Conservation (phyloP, 129 eudicot genomes). For the Silybum marianum region DNA sequence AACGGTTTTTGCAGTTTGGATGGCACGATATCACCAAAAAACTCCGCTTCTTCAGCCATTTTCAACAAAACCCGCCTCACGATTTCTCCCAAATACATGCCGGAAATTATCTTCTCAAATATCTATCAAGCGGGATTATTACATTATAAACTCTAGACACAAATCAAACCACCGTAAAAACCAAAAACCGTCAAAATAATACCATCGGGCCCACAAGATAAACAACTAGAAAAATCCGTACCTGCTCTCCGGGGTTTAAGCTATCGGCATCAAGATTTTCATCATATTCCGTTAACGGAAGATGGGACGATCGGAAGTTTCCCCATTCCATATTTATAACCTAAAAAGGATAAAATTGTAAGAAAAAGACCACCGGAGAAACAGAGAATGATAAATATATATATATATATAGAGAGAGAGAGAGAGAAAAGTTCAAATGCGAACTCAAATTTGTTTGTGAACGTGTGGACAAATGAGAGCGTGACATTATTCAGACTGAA, state of each 20-base stretch:
- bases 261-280: slow-evolving; percentile 69
- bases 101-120: slow-evolving; percentile 76
- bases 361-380: background rate
- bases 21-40: slow-evolving; percentile 78
- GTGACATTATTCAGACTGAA: too few species aligned
- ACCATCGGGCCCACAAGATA: background rate
- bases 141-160: background rate
- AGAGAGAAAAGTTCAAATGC: too few species aligned
- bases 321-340: slow-evolving; percentile 99
- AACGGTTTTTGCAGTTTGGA: slow-evolving; percentile 69
- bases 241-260: slow-evolving; percentile 96
- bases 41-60: slow-evolving; percentile 76
- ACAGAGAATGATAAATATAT: background rate
- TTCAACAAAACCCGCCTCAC: slow-evolving; percentile 67
- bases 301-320: slow-evolving; percentile 76
- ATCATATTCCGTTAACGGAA: slow-evolving; percentile 86
- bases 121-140: slow-evolving; percentile 40
- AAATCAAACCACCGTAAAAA: background rate
- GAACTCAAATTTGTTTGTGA: too few species aligned
- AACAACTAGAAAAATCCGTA: background rate
- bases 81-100: slow-evolving; percentile 92
- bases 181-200: background rate
- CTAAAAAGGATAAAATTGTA: slow-evolving; percentile 25
- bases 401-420: too few species aligned
- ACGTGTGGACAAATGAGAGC: too few species aligned